Evolutionary conservation across 352 stramenopile species (phyloP), one percentile per base, ranked within the genome.

Genomic region (Phytophthora melonis): DNA sequence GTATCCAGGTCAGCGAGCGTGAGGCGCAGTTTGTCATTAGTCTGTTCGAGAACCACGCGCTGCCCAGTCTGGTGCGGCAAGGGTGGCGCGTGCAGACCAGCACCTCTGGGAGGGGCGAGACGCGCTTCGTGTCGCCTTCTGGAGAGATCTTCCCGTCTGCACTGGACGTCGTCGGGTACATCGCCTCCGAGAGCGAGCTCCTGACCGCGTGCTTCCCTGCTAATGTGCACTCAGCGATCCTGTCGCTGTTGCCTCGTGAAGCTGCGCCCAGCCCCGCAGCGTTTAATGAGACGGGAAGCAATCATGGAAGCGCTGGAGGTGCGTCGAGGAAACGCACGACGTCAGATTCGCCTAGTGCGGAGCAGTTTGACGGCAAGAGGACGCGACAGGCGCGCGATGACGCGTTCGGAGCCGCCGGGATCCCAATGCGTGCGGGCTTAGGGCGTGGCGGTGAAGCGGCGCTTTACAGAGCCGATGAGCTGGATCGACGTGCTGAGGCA

Each of bases 41-140:
- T 55, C 72, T 95, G 49, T 95, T 96, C 65, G 89, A 96, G 52
- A 94, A 88, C 59, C 84, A 96, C 54, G 89, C 89, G 13, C 62
- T 94, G 2, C 88, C 88, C 1, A 78, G 78, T 63, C 66, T 96
- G 14, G 52, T 92, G 30, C 85, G 82, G 21, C 79, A 89, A 58
- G 88, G 88, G 3, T 96, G 89, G 89, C 81, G 77, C 9, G 74
- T 93, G 5, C 78, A 90, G 58, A 74, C 66, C 3, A 84, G 66
- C 16, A 66, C 43, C 8, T 78, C 80, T 0, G 84, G 76, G 19
- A 66, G 49, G 19, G 58, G 61, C 14, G 59, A 81, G 25, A 72
- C 58, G 5, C 66, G 63, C 25, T 84, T 77, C 47, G 52, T 84
- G 27, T 80, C 78, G 0, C 57, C 75, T 23, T 53, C 18, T 0